Evolutionary conservation across 2,329 filamentous ascomycete genomes (phyloP).

Genomic region (Cucurbitaria berberidis): DNA sequence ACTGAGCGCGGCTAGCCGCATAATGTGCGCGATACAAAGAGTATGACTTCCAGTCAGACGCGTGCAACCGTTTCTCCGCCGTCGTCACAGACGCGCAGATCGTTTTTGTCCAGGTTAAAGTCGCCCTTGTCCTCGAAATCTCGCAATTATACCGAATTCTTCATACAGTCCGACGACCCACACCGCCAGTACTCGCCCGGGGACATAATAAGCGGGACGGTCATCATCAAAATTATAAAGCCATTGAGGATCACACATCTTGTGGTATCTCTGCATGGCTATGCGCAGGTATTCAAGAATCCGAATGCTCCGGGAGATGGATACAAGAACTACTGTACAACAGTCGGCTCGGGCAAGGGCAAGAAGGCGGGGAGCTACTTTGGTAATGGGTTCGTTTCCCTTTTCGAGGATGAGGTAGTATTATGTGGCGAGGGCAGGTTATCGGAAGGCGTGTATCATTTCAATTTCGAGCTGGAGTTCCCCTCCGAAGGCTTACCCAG

Average conservation of each 20-base stretch:
- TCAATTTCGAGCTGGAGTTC: conserved; percentile 76
- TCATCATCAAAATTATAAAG: conserved; percentile 75
- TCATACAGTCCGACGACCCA: conserved; percentile 77
- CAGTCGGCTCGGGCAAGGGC: conserved; percentile 61
- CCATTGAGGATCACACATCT: conserved; percentile 80
- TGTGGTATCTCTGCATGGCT: conserved; percentile 78
- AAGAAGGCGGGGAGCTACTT: conserved; percentile 64
- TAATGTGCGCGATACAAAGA: conserved; percentile 46
- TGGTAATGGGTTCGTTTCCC: conserved; percentile 77
- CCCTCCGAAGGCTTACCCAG: conserved; percentile 76
- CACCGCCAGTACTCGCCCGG: conserved; percentile 78
- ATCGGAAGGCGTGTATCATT: conserved; percentile 77
- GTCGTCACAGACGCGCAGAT: conserved; percentile 37
- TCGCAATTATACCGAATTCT: conserved; percentile 77
- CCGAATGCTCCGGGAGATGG: conserved; percentile 66
- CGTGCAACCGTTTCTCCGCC: conserved; percentile 40
- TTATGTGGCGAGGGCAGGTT: conserved; percentile 79
- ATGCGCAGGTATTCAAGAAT: conserved; percentile 78
- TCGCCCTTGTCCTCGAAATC: conserved; percentile 61
- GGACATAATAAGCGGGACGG: conserved; percentile 74
- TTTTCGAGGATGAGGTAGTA: conserved; percentile 83
- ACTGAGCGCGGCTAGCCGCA: conserved; percentile 45
- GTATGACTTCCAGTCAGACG: conserved; percentile 49
- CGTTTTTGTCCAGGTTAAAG: conserved; percentile 61
- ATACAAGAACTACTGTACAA: conserved; percentile 55